Evolutionary conservation across 2,329 filamentous ascomycete genomes (phyloP).

Genomic region (Sclerotinia subarctica): DNA sequence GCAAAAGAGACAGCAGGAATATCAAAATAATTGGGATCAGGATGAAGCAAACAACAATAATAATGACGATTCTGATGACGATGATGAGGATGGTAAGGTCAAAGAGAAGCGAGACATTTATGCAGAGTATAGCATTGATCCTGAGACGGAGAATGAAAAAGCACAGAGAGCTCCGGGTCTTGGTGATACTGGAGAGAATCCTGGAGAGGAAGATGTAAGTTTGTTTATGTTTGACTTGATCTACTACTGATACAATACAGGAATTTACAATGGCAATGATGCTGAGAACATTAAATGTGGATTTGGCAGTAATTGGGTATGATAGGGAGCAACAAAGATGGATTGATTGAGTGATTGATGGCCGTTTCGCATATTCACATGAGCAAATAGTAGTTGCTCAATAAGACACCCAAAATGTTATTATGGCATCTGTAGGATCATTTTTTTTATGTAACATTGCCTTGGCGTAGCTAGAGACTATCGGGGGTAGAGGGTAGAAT

Average conservation of each 20-base stretch:
- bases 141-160: constrained; percentile 40
- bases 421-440: neutral
- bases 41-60: constrained; percentile 27
- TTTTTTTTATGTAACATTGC: neutral
- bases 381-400: neutral
- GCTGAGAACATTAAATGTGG: constrained; percentile 63
- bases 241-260: constrained; percentile 39
- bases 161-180: constrained; percentile 36
- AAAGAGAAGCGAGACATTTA: constrained; percentile 38
- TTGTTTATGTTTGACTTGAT: constrained; percentile 32
- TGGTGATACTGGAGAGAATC: constrained; percentile 39
- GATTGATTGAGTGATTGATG: constrained; percentile 45
- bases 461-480: neutral
- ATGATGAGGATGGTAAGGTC: constrained; percentile 41
- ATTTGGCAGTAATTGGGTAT: constrained; percentile 60
- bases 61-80: constrained; percentile 36
- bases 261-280: constrained; percentile 69
- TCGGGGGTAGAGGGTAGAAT: neutral
- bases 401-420: neutral
- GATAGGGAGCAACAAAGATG: constrained; percentile 56
- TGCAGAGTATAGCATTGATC: constrained; percentile 37
- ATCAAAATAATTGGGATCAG: constrained; percentile 42
- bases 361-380: neutral
- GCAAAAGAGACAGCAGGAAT: constrained; percentile 46
- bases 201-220: constrained; percentile 44